These are phyloP conservation scores for Raphanus sativus DNA, from an alignment of 345 rosid species.

Conservation along the genomic window DNA sequence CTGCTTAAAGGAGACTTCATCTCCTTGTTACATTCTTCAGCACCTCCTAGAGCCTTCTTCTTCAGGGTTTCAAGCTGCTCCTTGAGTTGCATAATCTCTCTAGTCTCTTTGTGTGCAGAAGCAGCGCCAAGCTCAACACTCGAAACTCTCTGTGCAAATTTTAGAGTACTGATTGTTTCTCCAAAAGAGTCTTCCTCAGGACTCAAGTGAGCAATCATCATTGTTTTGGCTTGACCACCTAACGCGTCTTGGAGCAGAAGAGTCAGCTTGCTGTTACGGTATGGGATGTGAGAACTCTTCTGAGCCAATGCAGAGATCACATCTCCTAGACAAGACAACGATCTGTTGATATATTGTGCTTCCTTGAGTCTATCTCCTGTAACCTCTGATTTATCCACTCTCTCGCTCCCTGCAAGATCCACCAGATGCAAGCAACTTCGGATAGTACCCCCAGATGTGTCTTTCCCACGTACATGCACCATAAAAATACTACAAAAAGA, in stretches of 20 bases:
- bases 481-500: slow-evolving; percentile 62
- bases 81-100: slow-evolving; percentile 77
- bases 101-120: slow-evolving; percentile 71
- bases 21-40: slow-evolving; percentile 52
- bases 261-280: slow-evolving; percentile 96
- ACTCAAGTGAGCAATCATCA: slow-evolving; percentile 92
- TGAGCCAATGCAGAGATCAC: slow-evolving; percentile 88
- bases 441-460: slow-evolving; percentile 61
- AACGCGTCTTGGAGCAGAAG: slow-evolving; percentile 91
- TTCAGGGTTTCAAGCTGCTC: slow-evolving; percentile 87
- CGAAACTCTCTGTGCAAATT: slow-evolving; percentile 88
- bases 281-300: slow-evolving; percentile 85
- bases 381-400: slow-evolving; percentile 92
- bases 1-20: slow-evolving; percentile 43
- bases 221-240: slow-evolving; percentile 86
- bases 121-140: slow-evolving; percentile 85
- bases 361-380: slow-evolving; percentile 93
- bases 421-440: slow-evolving; percentile 90
- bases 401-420: slow-evolving; percentile 97
- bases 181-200: slow-evolving; percentile 80
- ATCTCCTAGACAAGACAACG: slow-evolving; percentile 94
- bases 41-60: slow-evolving; percentile 74
- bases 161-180: slow-evolving; percentile 84
- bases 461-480: slow-evolving; percentile 79
- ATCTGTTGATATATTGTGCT: slow-evolving; percentile 86